phyloP scores from a whole-genome alignment of 495 filamentous ascomycete genomes.

The Penicillium dipodomyicola region DNA sequence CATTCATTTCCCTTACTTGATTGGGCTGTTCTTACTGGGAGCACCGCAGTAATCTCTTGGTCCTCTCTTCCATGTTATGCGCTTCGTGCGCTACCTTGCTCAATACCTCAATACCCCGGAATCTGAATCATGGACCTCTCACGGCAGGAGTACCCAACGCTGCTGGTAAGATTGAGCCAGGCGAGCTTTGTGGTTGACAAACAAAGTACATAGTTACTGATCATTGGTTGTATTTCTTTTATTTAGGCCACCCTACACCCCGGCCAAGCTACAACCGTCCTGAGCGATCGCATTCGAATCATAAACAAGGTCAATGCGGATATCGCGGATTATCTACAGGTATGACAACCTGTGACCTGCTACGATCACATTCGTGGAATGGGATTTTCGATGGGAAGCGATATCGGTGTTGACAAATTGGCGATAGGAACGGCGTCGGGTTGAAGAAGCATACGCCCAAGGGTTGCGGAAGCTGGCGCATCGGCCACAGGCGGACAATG shows the following conservation, averaged over 20 bases:
- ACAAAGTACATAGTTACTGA: conserved; percentile 14
- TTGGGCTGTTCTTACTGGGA: conserved; percentile 8
- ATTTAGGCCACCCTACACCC: conserved; percentile 77
- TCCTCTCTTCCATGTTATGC: conserved; percentile 38
- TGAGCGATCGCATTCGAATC: conserved; percentile 84
- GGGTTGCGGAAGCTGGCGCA: conserved; percentile 76
- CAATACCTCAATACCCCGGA: conserved; percentile 34
- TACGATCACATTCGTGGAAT: conserved; percentile 11
- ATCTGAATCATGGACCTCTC: conserved; percentile 67
- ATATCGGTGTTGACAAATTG: conserved; percentile 13
- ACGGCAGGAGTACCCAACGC: conserved; percentile 88
- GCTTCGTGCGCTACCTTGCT: conserved; percentile 24
- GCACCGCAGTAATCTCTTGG: conserved; percentile 9
- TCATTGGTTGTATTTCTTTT: conserved; percentile 15
- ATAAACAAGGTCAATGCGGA: conserved; percentile 84
- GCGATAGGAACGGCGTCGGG: conserved; percentile 78
- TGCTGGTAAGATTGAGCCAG: conserved; percentile 70
- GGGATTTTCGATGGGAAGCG: neutral
- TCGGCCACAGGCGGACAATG: conserved; percentile 66
- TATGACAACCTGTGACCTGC: conserved; percentile 40
- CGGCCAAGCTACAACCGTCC: conserved; percentile 73
- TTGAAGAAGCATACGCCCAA: conserved; percentile 88
- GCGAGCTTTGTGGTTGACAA: conserved; percentile 5
- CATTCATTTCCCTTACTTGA: conserved; percentile 24
- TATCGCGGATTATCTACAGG: conserved; percentile 96